Evolutionary conservation across 2,329 filamentous ascomycete species (phyloP), one percentile per base, ranked within the genome.

Genomic region (Fusarium fracticaudum): DNA sequence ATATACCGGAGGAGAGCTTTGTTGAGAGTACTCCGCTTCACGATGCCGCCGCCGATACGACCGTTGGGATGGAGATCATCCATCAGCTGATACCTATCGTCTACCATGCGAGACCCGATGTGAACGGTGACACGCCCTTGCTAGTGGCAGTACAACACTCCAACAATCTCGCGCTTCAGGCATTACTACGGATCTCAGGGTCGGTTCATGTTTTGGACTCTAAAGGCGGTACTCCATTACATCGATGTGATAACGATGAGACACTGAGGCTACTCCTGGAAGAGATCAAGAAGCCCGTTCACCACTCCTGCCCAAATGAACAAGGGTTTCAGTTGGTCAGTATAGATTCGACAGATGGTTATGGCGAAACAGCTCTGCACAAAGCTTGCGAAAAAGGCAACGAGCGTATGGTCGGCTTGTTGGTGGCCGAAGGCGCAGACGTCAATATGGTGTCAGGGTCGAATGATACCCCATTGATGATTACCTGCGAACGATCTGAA

Each of bases 361-460:
- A 70, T 20, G 65, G 59, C 17, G 37, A 53, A 44, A 70, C 67
- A 22, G 67, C 60, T 22, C 53, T 70, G 3, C 67, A 70, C 18
- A 48, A 64, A n/a, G 65, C 67, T 20, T 70, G 67, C 9, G 53
- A 70, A 15, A 69, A 31, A 38, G 67, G 65, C 14, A 70, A 64
- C 12, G 40, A 43, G 18, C 31, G 54, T 3, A 45, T 69, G 26
- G 67, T 70, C 8, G n/a, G 54, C 18, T 53, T 64, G 20, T 35
- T 70, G 6, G 41, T 76, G 59, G 38, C 38, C 3, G 65, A 69
- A n/a, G 65, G 51, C 3, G 67, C 67, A 13, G n/a, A 69, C n/a
- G 45, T 69, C 4, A 58, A 69, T n/a, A 5, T 69, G 3, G 37
- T 54, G 13, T 59, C 67, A 9, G 64, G 58, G 9, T 37, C 47